Conservation (phyloP, 257 asterid species). For the Penstemon eatonii region DNA sequence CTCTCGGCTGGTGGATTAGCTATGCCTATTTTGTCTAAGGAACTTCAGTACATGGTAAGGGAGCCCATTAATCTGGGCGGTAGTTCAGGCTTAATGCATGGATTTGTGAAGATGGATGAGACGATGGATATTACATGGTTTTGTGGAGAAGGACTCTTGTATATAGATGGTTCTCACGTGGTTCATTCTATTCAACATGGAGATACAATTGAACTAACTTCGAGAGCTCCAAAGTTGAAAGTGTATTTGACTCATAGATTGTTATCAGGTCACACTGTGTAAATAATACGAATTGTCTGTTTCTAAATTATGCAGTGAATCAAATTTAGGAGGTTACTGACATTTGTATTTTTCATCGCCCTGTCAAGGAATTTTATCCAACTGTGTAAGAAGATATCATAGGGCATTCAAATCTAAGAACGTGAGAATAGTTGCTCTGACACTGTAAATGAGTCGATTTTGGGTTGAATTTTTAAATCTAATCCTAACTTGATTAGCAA, state of each 20-base stretch:
- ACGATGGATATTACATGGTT: constrained; percentile 71
- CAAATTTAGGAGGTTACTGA: no score
- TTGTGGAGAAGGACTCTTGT: constrained; percentile 63
- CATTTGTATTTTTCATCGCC: no score
- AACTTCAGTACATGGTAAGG: constrained; percentile 85
- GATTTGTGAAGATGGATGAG: constrained; percentile 50
- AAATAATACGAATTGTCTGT: not conserved
- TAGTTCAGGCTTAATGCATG: constrained; percentile 42
- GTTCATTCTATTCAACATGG: constrained; percentile 61
- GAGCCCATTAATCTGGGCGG: constrained; percentile 74
- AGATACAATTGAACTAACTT: constrained; percentile 69
- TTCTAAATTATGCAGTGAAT: not conserved
- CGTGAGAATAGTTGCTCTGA: no score
- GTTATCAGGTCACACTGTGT: constrained; percentile 30
- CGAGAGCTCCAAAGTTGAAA: constrained; percentile 65
- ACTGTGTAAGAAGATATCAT: no score
- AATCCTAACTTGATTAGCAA: no score
- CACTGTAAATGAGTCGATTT: no score
- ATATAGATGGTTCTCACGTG: constrained; percentile 82
- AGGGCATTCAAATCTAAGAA: no score
- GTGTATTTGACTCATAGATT: constrained; percentile 58
- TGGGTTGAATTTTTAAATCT: no score
- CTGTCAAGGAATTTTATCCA: no score
- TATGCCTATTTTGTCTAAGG: constrained; percentile 77
- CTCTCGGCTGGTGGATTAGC: constrained; percentile 78